phyloP scores from a whole-genome alignment of 2,329 filamentous ascomycete species.

The Fonsecaea nubica region DNA sequence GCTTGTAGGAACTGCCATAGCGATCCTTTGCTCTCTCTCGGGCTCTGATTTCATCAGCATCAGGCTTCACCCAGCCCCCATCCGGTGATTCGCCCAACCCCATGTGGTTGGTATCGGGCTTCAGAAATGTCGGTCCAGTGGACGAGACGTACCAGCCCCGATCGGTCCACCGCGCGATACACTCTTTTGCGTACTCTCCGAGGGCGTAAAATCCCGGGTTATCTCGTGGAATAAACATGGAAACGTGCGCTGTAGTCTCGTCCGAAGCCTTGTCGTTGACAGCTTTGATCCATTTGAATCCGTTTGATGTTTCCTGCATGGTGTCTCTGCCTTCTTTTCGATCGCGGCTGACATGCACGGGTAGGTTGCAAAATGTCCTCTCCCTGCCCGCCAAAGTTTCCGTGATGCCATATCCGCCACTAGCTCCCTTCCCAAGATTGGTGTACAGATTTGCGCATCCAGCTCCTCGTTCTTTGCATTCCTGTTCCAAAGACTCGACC shows the following conservation, averaged over 20 bases:
- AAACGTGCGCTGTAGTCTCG: constrained; percentile 78
- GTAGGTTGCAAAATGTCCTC: constrained; percentile 88
- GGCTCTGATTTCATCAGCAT: constrained; percentile 36
- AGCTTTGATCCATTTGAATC: constrained; percentile 69
- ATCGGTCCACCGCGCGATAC: constrained; percentile 48
- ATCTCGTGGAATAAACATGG: constrained; percentile 54
- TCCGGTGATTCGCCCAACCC: constrained; percentile 33
- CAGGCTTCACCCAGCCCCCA: constrained; percentile 38
- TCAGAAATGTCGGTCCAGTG: constrained; percentile 31
- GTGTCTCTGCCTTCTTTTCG: constrained; percentile 40
- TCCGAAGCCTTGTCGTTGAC: constrained; percentile 80
- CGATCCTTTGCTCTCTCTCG: constrained; percentile 34
- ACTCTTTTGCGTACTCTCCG: constrained; percentile 47
- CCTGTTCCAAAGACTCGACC: constrained; percentile 71
- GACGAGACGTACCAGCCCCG: constrained; percentile 40
- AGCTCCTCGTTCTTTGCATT: constrained; percentile 45
- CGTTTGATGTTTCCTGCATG: constrained; percentile 43
- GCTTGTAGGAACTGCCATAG: constrained; percentile 12
- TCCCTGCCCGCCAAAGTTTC: constrained; percentile 62
- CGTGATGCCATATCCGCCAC: constrained; percentile 52
- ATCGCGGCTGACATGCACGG: constrained; percentile 46
- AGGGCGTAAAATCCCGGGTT: constrained; percentile 54
- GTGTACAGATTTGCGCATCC: constrained; percentile 85
- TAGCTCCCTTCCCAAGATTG: constrained; percentile 73
- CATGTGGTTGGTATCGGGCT: constrained; percentile 20